Percentiles rank a stretch among this genome's conserved stretches.
These are phyloP conservation scores for Colletotrichum coccodes DNA, from an alignment of 2,329 filamentous ascomycete species.

Conservation along the genomic window DNA sequence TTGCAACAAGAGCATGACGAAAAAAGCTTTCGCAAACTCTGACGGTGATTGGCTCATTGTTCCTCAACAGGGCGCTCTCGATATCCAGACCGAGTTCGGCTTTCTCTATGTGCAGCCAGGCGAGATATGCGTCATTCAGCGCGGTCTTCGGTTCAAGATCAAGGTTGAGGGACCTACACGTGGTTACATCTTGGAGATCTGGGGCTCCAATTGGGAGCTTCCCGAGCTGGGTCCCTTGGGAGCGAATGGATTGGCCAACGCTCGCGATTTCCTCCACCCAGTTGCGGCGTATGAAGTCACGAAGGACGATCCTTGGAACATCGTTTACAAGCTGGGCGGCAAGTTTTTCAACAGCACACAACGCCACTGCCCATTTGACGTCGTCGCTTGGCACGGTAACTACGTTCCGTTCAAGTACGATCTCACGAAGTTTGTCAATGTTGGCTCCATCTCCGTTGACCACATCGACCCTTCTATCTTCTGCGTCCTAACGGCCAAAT, in stretches of 20 bases:
- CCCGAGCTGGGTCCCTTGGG: slow-evolving; percentile 75
- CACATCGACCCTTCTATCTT: slow-evolving; percentile 75
- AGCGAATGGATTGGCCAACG: slow-evolving; percentile 72
- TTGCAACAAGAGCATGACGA: slow-evolving; percentile 57
- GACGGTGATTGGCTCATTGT: slow-evolving; percentile 76
- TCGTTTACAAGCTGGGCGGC: slow-evolving; percentile 71
- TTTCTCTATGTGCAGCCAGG: slow-evolving; percentile 72
- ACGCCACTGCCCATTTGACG: slow-evolving; percentile 75
- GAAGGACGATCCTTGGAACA: slow-evolving; percentile 64
- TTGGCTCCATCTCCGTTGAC: slow-evolving; percentile 68
- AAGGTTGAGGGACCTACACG: slow-evolving; percentile 67
- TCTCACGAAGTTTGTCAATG: slow-evolving; percentile 65
- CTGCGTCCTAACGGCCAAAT: slow-evolving; percentile 71
- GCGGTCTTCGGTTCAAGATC: slow-evolving; percentile 66
- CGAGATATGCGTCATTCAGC: slow-evolving; percentile 74
- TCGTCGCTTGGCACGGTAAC: slow-evolving; percentile 78
- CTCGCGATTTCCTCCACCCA: slow-evolving; percentile 72
- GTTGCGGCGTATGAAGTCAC: slow-evolving; percentile 65
- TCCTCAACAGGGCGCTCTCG: slow-evolving; percentile 71
- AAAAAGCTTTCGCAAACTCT: slow-evolving; percentile 61
- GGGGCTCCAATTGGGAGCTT: slow-evolving; percentile 71
- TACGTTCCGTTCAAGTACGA: slow-evolving; percentile 71
- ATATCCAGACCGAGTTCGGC: slow-evolving; percentile 77
- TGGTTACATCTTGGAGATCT: slow-evolving; percentile 76
- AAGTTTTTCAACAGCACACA: slow-evolving; percentile 70